Evolutionary conservation across 2,329 filamentous ascomycete genomes (phyloP), one percentile per base, ranked within the genome.

Genomic region (Microdochium nivale): DNA sequence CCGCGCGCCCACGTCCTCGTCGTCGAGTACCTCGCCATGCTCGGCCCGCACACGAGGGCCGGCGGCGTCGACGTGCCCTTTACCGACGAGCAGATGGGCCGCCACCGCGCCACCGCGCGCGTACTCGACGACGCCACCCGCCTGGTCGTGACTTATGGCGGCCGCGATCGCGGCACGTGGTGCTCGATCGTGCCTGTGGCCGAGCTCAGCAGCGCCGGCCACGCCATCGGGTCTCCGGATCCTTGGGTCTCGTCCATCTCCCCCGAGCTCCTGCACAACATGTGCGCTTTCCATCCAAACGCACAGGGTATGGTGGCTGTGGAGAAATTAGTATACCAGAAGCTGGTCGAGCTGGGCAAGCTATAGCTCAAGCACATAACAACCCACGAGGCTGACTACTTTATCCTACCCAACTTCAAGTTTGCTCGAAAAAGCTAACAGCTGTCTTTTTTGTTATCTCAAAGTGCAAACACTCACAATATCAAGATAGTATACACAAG

Each of bases 1-100:
- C 74, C 75, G 9, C 3, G 62, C 54, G 53, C 74, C 62, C 25
- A 66, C 61, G 56, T 75, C 66, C 55, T 77, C 61, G 57, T 76
- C 64, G 59, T 71, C 43, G 68, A 70, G 54, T 65, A 67, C 49
- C 59, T 66, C 54, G 62, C 62, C 24, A 63, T 71, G 33, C 62
- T 66, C 16, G 66, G 64, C 11, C 49, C 55, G 13, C 55, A 65
- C 49, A 57, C 58, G 30, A 54, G 52, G 43, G 54, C 63, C 3
- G 55, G 56, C 3, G 55, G 56, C 3, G 47, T 52, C 25, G 56
- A 65, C 52, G 62, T 64, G 44, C 55, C 59, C 40, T 65, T 67
- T 32, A 56, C 53, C 50, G 51, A 53, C 37, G 61, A 60, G 14
- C 57, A 59, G 35, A 53, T 63, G 1, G 60, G 52, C 14, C 55